phyloP scores from a whole-genome alignment of 768 basidiomycete genomes.

The Mycena alexandri region DNA sequence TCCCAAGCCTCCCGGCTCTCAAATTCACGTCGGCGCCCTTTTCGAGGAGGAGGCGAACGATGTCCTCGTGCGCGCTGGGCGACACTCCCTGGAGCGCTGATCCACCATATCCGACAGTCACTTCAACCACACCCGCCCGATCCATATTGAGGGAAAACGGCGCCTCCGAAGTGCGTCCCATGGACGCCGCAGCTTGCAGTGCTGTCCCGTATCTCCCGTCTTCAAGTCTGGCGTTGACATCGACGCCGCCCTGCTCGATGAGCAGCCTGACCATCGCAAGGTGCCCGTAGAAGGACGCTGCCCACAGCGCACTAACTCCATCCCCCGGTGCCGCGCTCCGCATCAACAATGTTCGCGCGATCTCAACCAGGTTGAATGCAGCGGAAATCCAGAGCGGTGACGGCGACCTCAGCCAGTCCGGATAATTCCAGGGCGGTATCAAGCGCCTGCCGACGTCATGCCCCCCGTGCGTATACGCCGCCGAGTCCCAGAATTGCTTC shows the following conservation, averaged over 20 bases:
- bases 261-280: slow-evolving; percentile 5
- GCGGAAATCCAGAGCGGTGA: slow-evolving; percentile 10
- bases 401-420: not conserved
- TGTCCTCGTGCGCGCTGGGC: not conserved
- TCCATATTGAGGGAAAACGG: not conserved
- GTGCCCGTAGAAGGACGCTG: slow-evolving; percentile 9
- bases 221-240: not conserved
- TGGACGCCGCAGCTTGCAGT: slow-evolving; percentile 10
- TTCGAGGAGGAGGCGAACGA: slow-evolving; percentile 1
- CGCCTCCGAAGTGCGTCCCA: not conserved
- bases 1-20: not conserved
- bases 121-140: not conserved
- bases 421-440: slow-evolving; percentile 13
- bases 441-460: not conserved
- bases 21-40: not conserved
- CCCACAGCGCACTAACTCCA: slow-evolving; percentile 4
- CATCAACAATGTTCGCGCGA: not conserved
- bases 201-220: slow-evolving; percentile 5
- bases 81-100: slow-evolving; percentile 3
- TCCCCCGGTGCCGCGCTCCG: not conserved
- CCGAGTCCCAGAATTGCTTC: slow-evolving; percentile 13
- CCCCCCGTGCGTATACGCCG: not conserved
- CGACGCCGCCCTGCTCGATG: not conserved
- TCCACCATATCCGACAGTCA: not conserved
- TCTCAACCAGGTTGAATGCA: not conserved